Percentiles rank a stretch among this genome's conserved stretches.
These are phyloP conservation scores for Papiliotrema nemorosa DNA, from an alignment of 1,284 basidiomycete species.

Conservation along the genomic window DNA sequence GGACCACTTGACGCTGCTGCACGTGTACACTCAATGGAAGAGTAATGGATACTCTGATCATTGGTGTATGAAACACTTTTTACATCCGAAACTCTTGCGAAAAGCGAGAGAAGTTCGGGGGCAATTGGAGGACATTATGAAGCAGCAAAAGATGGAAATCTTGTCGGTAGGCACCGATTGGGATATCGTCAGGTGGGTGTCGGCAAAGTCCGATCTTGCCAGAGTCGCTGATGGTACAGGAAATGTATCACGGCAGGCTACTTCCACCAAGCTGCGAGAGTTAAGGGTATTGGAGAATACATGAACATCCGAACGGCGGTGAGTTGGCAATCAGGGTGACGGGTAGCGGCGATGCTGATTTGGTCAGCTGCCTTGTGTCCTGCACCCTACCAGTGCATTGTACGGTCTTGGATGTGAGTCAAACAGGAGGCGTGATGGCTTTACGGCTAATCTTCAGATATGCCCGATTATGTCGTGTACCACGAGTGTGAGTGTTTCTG, in stretches of 20 bases:
- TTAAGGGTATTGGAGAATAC: conserved; percentile 98
- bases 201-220: conserved; percentile 5
- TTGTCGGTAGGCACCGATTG: conserved; percentile 92
- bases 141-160: conserved; percentile 90
- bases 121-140: conserved; percentile 98
- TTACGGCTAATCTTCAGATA: conserved; percentile 57
- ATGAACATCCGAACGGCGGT: conserved; percentile 93
- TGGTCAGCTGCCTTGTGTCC: conserved; percentile 49
- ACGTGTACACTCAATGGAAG: conserved; percentile 98
- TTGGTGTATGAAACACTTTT: conserved; percentile 91
- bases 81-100: conserved; percentile 91
- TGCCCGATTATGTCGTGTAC: conserved; percentile 93
- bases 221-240: conserved; percentile 55
- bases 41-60: conserved; percentile 87
- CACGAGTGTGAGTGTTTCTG: conserved; percentile 62
- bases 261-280: conserved; percentile 97
- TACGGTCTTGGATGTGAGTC: conserved; percentile 89
- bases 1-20: conserved; percentile 91
- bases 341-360: conserved; percentile 1
- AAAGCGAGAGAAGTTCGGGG: conserved; percentile 95
- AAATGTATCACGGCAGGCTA: conserved; percentile 98
- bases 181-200: conserved; percentile 72
- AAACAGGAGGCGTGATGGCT: neutral
- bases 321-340: conserved; percentile 18
- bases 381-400: conserved; percentile 94